A percentile compares a stretch with the other conserved stretches of the same genome.
Conservation (phyloP, 1,139 yeast genomes). For the Martiniozyma asiatica region DNA sequence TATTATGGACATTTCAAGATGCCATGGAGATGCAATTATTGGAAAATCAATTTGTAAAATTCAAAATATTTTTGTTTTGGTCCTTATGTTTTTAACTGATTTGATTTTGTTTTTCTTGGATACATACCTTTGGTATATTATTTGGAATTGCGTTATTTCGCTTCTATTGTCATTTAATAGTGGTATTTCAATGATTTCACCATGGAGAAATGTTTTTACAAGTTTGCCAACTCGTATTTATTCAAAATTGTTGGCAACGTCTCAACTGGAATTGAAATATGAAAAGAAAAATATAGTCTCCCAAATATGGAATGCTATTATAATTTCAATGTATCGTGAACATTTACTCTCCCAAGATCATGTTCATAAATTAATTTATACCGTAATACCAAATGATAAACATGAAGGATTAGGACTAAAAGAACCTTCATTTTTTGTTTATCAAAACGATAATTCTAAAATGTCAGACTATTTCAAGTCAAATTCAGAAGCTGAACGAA, state of each 20-base stretch:
- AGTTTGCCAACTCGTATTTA: constrained; percentile 64
- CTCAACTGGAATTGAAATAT: constrained; percentile 35
- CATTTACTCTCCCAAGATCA: constrained; percentile 68
- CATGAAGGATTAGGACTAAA: constrained; percentile 30
- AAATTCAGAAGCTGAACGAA: constrained; percentile 67
- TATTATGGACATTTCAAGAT: constrained; percentile 44
- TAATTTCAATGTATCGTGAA: constrained; percentile 66
- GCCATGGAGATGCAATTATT: constrained; percentile 45
- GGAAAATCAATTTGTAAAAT: constrained; percentile 42
- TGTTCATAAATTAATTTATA: constrained; percentile 47
- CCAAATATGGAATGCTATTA: constrained; percentile 71
- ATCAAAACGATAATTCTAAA: constrained; percentile 52
- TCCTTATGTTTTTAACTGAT: constrained; percentile 50
- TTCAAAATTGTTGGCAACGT: constrained; percentile 47
- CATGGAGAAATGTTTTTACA: constrained; percentile 74
- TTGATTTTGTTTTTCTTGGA: constrained; percentile 68
- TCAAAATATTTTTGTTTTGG: constrained; percentile 48
- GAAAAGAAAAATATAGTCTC: constrained; percentile 43
- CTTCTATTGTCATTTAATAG: constrained; percentile 54
- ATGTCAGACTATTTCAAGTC: constrained; percentile 33
- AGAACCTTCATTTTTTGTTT: constrained; percentile 60
- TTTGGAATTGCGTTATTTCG: constrained; percentile 68
- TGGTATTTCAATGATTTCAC: constrained; percentile 75
- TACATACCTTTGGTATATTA: constrained; percentile 81
- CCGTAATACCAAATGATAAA: constrained; percentile 30